Evolutionary conservation across 129 eudicot genomes (phyloP).

Genomic region (Helianthus annuus): HanXRQr2.0-SUNRISE NC_035446.2:112168411-112168910

Average conservation of each 20-base stretch:
- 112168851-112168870: neutral
- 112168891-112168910: neutral
- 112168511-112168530: neutral
- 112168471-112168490: neutral
- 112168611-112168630: slow-evolving; percentile 34
- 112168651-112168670: slow-evolving; percentile 84
- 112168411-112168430: no score
- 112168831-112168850: neutral
- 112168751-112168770: neutral
- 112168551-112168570: neutral
- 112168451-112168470: slow-evolving; percentile 6
- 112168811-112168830: neutral
- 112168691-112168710: slow-evolving; percentile 59
- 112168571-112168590: neutral
- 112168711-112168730: slow-evolving; percentile 57
- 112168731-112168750: slow-evolving; percentile 17
- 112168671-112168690: slow-evolving; percentile 75
- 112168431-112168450: neutral
- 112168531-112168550: neutral
- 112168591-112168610: slow-evolving; percentile 12
- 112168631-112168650: slow-evolving; percentile 97
- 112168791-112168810: neutral
- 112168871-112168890: neutral
- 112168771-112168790: slow-evolving; percentile 8
- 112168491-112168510: neutral